Conservation (phyloP, 768 basidiomycete genomes). For the Pleurotus pulmonarius region DNA sequence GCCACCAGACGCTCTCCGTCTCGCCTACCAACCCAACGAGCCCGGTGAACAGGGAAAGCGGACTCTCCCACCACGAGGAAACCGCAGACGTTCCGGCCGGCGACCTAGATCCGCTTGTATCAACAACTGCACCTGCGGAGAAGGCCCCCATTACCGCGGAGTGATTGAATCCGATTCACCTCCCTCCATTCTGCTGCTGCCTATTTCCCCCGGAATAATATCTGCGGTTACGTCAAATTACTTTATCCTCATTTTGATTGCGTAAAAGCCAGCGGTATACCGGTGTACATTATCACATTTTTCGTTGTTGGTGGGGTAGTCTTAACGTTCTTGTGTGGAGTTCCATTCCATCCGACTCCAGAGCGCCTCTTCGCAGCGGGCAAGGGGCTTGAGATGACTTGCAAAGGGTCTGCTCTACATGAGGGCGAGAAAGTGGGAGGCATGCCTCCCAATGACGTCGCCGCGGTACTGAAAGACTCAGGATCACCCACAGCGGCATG, state of each 20-base stretch:
- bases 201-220: background rate
- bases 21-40: slow-evolving; percentile 73
- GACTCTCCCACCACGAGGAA: slow-evolving; percentile 37
- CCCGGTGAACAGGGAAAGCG: slow-evolving; percentile 62
- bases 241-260: background rate
- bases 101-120: slow-evolving; percentile 16
- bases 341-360: too few relatives aligned
- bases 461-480: too few relatives aligned
- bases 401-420: too few relatives aligned
- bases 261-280: background rate
- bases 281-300: background rate
- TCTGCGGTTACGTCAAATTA: background rate
- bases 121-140: background rate
- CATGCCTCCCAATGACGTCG: too few relatives aligned
- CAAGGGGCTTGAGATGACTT: too few relatives aligned
- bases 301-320: too few relatives aligned
- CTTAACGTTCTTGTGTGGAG: too few relatives aligned
- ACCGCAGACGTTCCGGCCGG: slow-evolving; percentile 21
- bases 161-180: background rate
- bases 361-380: too few relatives aligned
- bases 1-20: slow-evolving; percentile 59
- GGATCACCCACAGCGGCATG: too few relatives aligned
- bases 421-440: too few relatives aligned
- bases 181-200: background rate
- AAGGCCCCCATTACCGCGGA: slow-evolving; percentile 7